Conservation (phyloP, 164 flowering plant genomes). For the Berberis thunbergii region DNA sequence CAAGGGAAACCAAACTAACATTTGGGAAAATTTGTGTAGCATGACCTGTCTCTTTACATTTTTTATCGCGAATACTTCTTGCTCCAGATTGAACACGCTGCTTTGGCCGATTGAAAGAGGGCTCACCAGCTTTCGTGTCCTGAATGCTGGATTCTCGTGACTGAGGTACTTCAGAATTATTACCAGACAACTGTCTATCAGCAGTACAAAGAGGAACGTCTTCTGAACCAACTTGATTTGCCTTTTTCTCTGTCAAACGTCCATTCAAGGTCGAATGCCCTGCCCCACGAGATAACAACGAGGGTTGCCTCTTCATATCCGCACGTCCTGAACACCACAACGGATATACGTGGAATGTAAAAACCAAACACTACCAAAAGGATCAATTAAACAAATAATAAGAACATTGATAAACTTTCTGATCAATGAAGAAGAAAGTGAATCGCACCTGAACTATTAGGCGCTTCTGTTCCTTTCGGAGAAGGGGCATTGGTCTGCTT, state of each 20-base stretch:
- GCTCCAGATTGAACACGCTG: slow-evolving; percentile 18
- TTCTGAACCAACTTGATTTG: slow-evolving; percentile 23
- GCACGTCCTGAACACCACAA: slow-evolving; percentile 12
- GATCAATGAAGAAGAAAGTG: slow-evolving; percentile 1
- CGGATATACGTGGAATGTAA: not conserved
- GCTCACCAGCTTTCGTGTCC: slow-evolving; percentile 23
- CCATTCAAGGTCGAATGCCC: slow-evolving; percentile 30
- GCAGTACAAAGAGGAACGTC: slow-evolving; percentile 30
- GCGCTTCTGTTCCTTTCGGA: slow-evolving; percentile 22
- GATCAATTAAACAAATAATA: not conserved
- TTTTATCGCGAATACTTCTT: slow-evolving; percentile 25
- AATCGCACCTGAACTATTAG: slow-evolving; percentile 24
- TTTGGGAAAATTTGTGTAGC: slow-evolving; percentile 31
- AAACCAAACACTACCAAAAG: slow-evolving; percentile 3
- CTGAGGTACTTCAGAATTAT: slow-evolving; percentile 22
- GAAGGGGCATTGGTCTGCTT: slow-evolving; percentile 13
- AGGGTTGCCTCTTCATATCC: slow-evolving; percentile 25
- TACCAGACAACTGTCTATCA: slow-evolving; percentile 13
- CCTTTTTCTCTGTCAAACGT: slow-evolving; percentile 26
- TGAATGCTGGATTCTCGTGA: slow-evolving; percentile 26
- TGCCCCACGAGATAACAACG: slow-evolving; percentile 11
- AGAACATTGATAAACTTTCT: not conserved
- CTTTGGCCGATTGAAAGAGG: slow-evolving; percentile 14
- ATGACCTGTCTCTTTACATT: slow-evolving; percentile 45
- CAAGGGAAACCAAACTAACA: slow-evolving; percentile 18